Evolutionary conservation across 2,329 filamentous ascomycete species (phyloP), one percentile per base, ranked within the genome.

Genomic region (Ramichloridium luteum): DNA sequence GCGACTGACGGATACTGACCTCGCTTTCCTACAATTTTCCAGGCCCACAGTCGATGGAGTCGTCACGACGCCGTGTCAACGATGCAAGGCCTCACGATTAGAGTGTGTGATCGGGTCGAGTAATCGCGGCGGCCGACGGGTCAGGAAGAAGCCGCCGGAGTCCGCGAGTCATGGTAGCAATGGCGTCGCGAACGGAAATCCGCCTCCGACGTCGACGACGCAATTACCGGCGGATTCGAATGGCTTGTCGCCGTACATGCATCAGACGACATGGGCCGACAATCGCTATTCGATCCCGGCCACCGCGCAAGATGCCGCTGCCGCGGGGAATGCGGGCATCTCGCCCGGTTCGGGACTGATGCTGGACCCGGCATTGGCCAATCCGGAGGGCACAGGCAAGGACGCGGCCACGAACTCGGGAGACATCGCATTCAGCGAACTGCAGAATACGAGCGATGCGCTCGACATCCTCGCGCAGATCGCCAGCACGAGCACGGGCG

Each of bases 31-130:
- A n/a, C n/a, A n/a, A n/a, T n/a, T n/a, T 32, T 14, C 27, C 37
- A 54, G 45, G 57, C 61, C 48, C 49, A 62, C 46, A 48, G 54
- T 48, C 56, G 66, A 60, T 55, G 67, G 52, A 51, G 58, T 56
- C 52, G 65, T 48, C 51, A 63, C 49, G 47, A 64, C 58, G 16
- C 71, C 71, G 15, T 75, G 71, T 43, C 62, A 69, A 31, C 58
- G 71, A 33, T 75, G 71, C 52, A 63, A 68, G 39, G 64, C 65
- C 43, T 69, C 73, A 40, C 59, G 62, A 35, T 66, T 68, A 31
- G 68, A 74, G 38, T 75, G 71, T 48, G 61, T 74, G 8, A 60
- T 74, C 13, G 70, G 69, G 5, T 65, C 66, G 27, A 72, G 68
- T 28, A 74, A 74, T 46, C 65, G 70, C 33, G 71, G 71, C 27